Conservation (phyloP, 371 early-diverging fungal species). For the Rhizopus arrhizus region DNA sequence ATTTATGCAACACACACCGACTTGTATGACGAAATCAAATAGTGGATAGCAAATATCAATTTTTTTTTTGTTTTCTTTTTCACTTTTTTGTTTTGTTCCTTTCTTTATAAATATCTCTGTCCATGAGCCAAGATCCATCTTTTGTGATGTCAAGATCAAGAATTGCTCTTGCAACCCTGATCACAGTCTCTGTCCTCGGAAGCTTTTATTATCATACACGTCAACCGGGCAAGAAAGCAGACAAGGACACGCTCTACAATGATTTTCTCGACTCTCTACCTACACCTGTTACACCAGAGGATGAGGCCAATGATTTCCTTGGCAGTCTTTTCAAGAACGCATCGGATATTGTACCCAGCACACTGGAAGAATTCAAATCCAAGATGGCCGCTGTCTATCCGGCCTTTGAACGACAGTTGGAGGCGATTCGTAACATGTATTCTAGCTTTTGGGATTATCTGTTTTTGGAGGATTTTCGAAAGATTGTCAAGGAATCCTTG, state of each 20-base stretch:
- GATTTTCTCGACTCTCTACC: conserved; percentile 22
- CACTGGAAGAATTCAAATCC: conserved; percentile 27
- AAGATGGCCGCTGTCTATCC: conserved; percentile 30
- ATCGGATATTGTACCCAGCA: conserved; percentile 15
- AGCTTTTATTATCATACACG: conserved; percentile 16
- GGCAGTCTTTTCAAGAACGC: conserved; percentile 13
- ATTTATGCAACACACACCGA: too few species aligned
- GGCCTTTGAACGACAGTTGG: conserved; percentile 29
- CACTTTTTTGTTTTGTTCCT: not conserved
- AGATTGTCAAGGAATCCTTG: conserved; percentile 31
- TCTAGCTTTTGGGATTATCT: conserved; percentile 39
- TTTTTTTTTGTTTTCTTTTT: not conserved
- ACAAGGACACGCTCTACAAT: conserved; percentile 13
- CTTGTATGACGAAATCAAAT: too few species aligned
- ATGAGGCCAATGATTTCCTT: conserved; percentile 10
- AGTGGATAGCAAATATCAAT: too few species aligned
- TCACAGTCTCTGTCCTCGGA: conserved; percentile 18
- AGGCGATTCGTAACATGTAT: conserved; percentile 33
- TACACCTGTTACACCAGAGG: not conserved
- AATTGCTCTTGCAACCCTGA: conserved; percentile 19
- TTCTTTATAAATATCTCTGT: not conserved
- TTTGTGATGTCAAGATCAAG: conserved; percentile 16
- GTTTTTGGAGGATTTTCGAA: conserved; percentile 38
- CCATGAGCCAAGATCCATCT: not conserved
- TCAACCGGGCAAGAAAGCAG: not conserved